Evolutionary conservation across 345 rosid species (phyloP).

Genomic region (Acer negundo): DNA sequence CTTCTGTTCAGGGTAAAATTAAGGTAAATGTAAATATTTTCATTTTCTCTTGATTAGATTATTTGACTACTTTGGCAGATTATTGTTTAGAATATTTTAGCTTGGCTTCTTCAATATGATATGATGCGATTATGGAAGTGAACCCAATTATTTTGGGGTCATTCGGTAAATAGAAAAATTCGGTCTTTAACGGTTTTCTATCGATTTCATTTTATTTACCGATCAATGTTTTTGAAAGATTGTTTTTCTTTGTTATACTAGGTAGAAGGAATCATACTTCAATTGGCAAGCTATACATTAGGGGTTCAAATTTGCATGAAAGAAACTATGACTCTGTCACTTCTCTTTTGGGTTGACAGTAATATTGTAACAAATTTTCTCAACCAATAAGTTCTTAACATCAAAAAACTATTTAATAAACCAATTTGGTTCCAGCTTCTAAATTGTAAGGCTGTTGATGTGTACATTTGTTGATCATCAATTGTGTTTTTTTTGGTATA

Average conservation of each 20-base stretch:
- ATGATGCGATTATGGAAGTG: background rate
- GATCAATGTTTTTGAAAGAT: background rate
- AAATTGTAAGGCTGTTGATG: background rate
- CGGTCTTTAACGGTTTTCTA: background rate
- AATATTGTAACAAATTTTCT: background rate
- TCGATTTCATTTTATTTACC: background rate
- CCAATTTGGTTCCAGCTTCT: background rate
- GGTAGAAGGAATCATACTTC: background rate
- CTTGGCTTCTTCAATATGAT: background rate
- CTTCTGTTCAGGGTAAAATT: slow-evolving; percentile 64
- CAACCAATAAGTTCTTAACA: background rate
- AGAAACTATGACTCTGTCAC: background rate
- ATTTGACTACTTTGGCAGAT: background rate
- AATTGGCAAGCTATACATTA: background rate
- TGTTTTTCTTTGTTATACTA: background rate
- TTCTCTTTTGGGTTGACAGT: background rate
- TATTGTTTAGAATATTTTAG: background rate
- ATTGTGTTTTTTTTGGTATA: background rate
- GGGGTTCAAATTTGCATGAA: background rate
- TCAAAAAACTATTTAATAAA: background rate
- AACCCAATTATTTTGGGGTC: background rate
- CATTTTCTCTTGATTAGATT: slow-evolving; percentile 14
- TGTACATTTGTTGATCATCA: background rate
- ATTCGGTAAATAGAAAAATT: background rate
- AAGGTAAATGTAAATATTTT: slow-evolving; percentile 49